Evolutionary conservation across 139 green algal species (phyloP).

Genomic region (Tetraselmis chui): DNA sequence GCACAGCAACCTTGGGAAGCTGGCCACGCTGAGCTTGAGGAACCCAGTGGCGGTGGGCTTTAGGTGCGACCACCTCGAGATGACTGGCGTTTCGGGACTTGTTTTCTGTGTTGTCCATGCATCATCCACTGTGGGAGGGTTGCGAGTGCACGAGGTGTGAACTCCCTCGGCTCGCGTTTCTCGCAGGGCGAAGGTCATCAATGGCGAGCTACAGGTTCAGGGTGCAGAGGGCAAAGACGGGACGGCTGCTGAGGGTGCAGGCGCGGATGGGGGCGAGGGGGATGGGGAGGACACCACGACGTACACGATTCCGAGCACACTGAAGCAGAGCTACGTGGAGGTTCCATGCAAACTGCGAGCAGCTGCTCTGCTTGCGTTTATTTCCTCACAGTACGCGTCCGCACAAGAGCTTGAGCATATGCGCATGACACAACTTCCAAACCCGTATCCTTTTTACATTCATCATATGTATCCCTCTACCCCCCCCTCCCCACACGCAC

Average conservation of each 20-base stretch:
- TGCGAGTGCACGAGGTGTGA: conserved; percentile 16
- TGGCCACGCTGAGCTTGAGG: conserved; percentile 58
- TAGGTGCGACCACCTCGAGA: conserved; percentile 4
- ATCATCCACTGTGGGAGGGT: too few species aligned
- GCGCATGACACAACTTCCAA: too few species aligned
- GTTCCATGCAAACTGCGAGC: conserved; percentile 74
- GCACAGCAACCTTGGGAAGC: conserved; percentile 46
- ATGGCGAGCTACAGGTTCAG: conserved; percentile 14
- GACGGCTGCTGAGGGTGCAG: too few species aligned
- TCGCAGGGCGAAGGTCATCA: background rate
- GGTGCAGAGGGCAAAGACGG: background rate
- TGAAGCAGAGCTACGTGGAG: conserved; percentile 71
- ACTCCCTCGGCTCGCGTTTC: too few species aligned
- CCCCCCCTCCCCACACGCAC: too few species aligned
- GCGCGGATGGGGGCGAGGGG: background rate
- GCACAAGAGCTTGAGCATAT: too few species aligned
- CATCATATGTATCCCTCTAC: too few species aligned
- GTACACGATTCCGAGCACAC: conserved; percentile 27
- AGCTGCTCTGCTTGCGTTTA: conserved; percentile 54
- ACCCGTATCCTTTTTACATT: too few species aligned
- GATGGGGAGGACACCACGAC: conserved; percentile 8
- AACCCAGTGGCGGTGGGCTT: conserved; percentile 71
- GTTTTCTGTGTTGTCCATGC: too few species aligned
- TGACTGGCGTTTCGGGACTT: too few species aligned
- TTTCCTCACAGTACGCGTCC: conserved; percentile 36